Base-by-base conservation (phyloP, 441 rosid genomes). In the Adansonia grandidieri region DNA sequence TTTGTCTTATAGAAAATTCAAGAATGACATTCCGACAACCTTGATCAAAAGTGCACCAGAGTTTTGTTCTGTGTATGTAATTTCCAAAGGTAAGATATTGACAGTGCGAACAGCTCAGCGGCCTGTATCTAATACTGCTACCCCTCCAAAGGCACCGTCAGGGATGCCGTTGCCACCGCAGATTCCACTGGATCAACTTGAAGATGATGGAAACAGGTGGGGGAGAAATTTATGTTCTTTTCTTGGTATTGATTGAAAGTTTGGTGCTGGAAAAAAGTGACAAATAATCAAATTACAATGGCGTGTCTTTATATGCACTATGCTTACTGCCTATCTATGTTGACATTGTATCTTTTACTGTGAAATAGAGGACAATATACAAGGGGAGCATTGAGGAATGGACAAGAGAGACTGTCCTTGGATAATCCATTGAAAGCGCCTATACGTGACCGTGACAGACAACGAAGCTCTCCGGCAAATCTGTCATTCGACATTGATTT, bases 51-150 rank as follows among this genome's bases (percentile, higher is more conserved):
- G 80, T 7, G 87, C 90, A 0, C 98, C 93, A 9, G 93, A 90
- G 60, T 93, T 88, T 76, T 95, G 98, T 83, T 87, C 92, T 8
- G 85, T 92, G 1, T 91, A 85, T 60, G 92, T 95, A 11, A 91
- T 95, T 78, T 79, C 90, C 9, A 95, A 93, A 81, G 98, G 98
- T 71, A 95, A 90, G 85, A 79, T 90, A 22, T 53, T 79, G 9
- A 78, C 93, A 1, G 81, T 83, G 8, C 73, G 84, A 68, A 80
- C 89, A 11, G 94, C 97, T 8, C 92, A 84, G 22, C 85, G 93
- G 14, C 80, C 81, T 28, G 86, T 85, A 69, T 80, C 85, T n/a
- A 88, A 85, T 73, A 80, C 86, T 53, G 85, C 85, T 20, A 15
- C 80, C 48, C 96, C 91, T n/a, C 92, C 93, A 56, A 91, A 84